Percentiles rank a stretch among this genome's conserved stretches.
Evolutionary conservation across 2,329 filamentous ascomycete genomes (phyloP).

Genomic region (Plenodomus tracheiphilus): DNA sequence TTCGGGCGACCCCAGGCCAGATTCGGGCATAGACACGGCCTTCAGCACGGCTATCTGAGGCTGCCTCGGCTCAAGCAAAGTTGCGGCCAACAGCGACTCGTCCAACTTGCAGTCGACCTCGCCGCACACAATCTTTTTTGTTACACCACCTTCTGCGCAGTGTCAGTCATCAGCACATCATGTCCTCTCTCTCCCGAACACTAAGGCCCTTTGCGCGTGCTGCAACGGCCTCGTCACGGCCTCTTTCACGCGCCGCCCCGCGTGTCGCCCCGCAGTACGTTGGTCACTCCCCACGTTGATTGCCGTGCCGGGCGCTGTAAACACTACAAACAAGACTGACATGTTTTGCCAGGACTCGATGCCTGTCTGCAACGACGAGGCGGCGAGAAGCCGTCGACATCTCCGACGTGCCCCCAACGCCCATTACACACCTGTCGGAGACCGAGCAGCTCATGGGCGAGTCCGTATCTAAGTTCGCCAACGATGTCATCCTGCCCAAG

Average conservation of each 20-base stretch:
- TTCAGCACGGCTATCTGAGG: background rate
- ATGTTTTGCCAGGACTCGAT: slow-evolving; percentile 37
- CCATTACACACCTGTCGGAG: slow-evolving; percentile 91
- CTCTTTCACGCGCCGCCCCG: slow-evolving; percentile 29
- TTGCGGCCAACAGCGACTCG: background rate
- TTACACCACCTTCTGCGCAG: background rate
- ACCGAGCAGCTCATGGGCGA: slow-evolving; percentile 88
- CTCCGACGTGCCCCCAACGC: slow-evolving; percentile 80
- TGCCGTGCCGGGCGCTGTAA: too few species aligned
- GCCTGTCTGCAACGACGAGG: slow-evolving; percentile 48
- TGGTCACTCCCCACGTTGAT: background rate
- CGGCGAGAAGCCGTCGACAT: slow-evolving; percentile 54
- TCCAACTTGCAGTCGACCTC: background rate
- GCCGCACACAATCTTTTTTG: background rate
- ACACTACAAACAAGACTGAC: background rate
- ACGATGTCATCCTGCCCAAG: slow-evolving; percentile 84
- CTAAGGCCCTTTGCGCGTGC: slow-evolving; percentile 37
- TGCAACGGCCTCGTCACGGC: slow-evolving; percentile 29
- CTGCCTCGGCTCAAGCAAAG: background rate
- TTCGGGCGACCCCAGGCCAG: background rate
- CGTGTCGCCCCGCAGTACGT: slow-evolving; percentile 37
- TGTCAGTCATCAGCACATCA: slow-evolving; percentile 6
- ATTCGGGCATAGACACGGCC: background rate
- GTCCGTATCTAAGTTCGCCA: slow-evolving; percentile 86
- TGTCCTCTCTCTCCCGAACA: slow-evolving; percentile 38